These are phyloP conservation scores for Agastache rugosa DNA, from an alignment of 257 asterid species.

Conservation along the genomic window DNA sequence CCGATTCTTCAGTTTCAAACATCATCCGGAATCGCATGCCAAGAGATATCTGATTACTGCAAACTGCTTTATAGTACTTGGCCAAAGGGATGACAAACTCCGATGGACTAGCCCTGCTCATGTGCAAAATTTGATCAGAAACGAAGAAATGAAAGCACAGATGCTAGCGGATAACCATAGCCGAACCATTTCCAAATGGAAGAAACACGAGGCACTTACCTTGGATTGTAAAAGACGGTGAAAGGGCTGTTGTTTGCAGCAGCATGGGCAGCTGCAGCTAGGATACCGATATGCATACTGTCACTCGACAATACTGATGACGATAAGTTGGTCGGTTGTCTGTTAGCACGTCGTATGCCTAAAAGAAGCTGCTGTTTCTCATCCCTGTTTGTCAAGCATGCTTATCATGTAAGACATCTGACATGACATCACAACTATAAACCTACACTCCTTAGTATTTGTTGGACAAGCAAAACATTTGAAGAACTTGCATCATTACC, in stretches of 20 bases:
- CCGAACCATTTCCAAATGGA: neutral
- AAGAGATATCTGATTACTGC: constrained; percentile 82
- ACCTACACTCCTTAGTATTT: neutral
- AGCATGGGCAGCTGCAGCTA: constrained; percentile 86
- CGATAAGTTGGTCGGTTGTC: constrained; percentile 67
- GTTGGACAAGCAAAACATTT: neutral
- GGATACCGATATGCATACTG: constrained; percentile 78
- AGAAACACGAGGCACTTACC: constrained; percentile 39
- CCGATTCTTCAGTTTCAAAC: constrained; percentile 97
- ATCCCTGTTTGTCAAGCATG: constrained; percentile 52
- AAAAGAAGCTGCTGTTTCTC: constrained; percentile 78
- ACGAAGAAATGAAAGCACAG: neutral
- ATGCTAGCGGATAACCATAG: neutral
- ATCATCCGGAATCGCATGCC: constrained; percentile 98
- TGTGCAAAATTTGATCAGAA: constrained; percentile 7
- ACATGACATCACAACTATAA: neutral
- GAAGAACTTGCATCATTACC: constrained; percentile 48
- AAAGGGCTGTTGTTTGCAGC: constrained; percentile 73
- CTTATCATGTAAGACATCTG: neutral
- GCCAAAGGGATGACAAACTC: constrained; percentile 95
- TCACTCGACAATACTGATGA: constrained; percentile 74
- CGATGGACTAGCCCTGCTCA: constrained; percentile 90
- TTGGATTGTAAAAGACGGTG: constrained; percentile 74
- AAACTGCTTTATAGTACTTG: constrained; percentile 85
- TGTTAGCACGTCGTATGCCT: constrained; percentile 71